Conservation (phyloP, 768 basidiomycete species). For the Mycena galopus region DNA sequence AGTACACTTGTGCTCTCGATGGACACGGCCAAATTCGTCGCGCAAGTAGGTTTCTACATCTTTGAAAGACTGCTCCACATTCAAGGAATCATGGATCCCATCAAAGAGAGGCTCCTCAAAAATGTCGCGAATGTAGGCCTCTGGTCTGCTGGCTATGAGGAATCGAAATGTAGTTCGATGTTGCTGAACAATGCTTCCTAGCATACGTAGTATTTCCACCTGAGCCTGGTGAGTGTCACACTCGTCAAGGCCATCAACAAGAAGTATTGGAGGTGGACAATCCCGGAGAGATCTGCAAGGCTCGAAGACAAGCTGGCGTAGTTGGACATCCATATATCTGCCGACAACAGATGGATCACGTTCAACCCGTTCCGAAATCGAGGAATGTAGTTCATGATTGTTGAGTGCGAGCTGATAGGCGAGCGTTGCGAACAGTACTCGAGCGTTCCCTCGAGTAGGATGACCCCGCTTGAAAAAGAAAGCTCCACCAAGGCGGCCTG, state of each 20-base stretch:
- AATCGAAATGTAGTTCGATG: neutral
- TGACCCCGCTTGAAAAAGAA: too few species aligned
- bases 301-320: neutral
- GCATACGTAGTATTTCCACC: too few species aligned
- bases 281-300: neutral
- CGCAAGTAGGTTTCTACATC: neutral
- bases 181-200: too few species aligned
- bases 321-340: too few species aligned
- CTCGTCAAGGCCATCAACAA: too few species aligned
- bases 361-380: neutral
- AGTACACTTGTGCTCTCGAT: neutral
- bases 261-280: neutral
- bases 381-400: neutral
- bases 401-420: slow-evolving; percentile 1
- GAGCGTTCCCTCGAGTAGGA: too few species aligned
- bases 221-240: too few species aligned
- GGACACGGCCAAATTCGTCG: slow-evolving; percentile 7
- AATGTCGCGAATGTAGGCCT: neutral
- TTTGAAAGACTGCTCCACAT: neutral
- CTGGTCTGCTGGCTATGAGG: slow-evolving; percentile 4
- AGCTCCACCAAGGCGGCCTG: too few species aligned
- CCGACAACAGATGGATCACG: neutral
- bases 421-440: neutral
- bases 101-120: neutral
- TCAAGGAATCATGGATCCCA: neutral